These are phyloP conservation scores for Kandelia obovata DNA, from an alignment of 345 rosid genomes.

Conservation along the genomic window DNA sequence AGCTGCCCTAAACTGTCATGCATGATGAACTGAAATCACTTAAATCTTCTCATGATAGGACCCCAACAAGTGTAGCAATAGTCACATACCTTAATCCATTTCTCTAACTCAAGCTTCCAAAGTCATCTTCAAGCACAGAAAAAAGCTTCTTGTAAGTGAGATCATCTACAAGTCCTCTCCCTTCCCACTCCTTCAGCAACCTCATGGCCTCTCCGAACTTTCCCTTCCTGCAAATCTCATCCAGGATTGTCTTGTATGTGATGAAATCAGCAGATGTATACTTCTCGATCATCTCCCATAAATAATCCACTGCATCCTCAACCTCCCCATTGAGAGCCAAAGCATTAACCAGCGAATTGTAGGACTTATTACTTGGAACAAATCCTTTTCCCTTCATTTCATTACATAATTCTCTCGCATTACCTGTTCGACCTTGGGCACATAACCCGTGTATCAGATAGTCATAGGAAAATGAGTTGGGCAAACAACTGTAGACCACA, in stretches of 20 bases:
- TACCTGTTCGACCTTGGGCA: conserved; percentile 72
- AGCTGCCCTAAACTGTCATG: too few relatives aligned
- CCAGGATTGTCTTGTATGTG: conserved; percentile 59
- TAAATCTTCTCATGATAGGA: too few relatives aligned
- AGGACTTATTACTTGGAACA: conserved; percentile 64
- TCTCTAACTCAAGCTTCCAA: conserved; percentile 25
- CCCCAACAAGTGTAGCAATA: too few relatives aligned
- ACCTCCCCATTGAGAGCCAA: conserved; percentile 66
- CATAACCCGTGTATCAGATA: conserved; percentile 83
- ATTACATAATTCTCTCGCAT: conserved; percentile 64
- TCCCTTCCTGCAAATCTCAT: conserved; percentile 68
- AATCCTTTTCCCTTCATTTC: conserved; percentile 81
- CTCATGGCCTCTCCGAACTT: conserved; percentile 48
- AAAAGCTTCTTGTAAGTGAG: conserved; percentile 54
- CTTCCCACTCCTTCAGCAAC: conserved; percentile 54
- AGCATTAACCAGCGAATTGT: conserved; percentile 79
- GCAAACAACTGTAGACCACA: conserved; percentile 57
- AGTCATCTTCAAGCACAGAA: conserved; percentile 57
- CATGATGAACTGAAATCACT: too few relatives aligned
- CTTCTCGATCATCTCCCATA: conserved; percentile 78
- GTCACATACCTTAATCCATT: too few relatives aligned
- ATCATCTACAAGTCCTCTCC: conserved; percentile 55
- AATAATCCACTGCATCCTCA: conserved; percentile 49
- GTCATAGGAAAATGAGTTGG: conserved; percentile 75
- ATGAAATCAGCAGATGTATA: conserved; percentile 61